Percentiles rank a stretch among this genome's conserved stretches.
These are phyloP conservation scores for Metarhizium robertsii DNA, from an alignment of 2,329 filamentous ascomycete species.

Conservation along the genomic window DNA sequence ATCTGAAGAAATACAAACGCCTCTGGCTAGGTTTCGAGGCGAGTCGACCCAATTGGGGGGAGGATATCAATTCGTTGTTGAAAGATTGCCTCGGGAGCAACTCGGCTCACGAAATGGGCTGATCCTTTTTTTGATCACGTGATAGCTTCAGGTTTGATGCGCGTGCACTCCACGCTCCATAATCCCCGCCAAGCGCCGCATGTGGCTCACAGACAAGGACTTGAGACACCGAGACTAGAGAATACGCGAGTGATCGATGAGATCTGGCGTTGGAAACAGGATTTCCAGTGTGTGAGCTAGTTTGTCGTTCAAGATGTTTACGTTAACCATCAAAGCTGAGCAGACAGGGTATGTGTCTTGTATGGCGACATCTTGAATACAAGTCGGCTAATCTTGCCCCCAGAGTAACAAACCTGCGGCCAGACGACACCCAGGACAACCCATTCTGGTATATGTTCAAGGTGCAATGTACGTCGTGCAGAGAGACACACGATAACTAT, in stretches of 20 bases:
- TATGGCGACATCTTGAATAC: not conserved
- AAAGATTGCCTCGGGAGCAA: not conserved
- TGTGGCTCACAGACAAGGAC: not conserved
- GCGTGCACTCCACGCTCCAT: not conserved
- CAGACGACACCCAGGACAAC: slow-evolving; percentile 67
- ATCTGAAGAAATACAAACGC: slow-evolving; percentile 10
- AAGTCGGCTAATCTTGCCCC: not conserved
- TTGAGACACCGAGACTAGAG: not conserved
- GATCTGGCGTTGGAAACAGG: not conserved
- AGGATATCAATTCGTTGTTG: not conserved
- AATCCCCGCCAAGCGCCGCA: not conserved
- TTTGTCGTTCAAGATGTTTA: slow-evolving; percentile 42
- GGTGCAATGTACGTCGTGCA: slow-evolving; percentile 96
- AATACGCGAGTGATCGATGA: not conserved
- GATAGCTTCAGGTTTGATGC: not conserved
- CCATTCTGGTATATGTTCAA: slow-evolving; percentile 98
- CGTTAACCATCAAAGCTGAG: slow-evolving; percentile 58
- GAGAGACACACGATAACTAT: slow-evolving; percentile 80
- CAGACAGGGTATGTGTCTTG: slow-evolving; percentile 50
- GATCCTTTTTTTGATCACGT: slow-evolving; percentile 2
- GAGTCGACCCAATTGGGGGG: slow-evolving; percentile 4
- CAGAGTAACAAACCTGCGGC: slow-evolving; percentile 85
- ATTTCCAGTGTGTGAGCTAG: not conserved
- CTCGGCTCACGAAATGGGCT: not conserved
- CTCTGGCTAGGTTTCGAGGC: not conserved